Evolutionary conservation across 495 filamentous ascomycete species (phyloP).

Genomic region (Sporormia fimetaria): DNA sequence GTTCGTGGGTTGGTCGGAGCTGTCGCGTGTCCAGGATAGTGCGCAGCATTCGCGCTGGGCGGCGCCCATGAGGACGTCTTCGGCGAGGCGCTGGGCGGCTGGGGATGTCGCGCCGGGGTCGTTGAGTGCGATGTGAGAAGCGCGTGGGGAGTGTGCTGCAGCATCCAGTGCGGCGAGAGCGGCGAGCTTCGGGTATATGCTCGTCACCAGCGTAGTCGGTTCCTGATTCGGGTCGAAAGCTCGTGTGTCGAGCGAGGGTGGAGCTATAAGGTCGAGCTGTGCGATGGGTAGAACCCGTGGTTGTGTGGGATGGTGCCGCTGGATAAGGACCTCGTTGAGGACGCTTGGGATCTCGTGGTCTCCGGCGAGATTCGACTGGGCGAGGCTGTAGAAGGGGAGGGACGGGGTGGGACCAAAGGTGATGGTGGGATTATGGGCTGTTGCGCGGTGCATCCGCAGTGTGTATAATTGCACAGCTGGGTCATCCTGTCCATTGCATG

Average conservation of each 20-base stretch:
- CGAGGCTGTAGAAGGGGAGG: constrained; percentile 28
- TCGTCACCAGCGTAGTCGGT: constrained; percentile 45
- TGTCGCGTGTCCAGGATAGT: constrained; percentile 45
- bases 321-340: constrained; percentile 23
- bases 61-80: constrained; percentile 48
- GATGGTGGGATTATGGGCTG: constrained; percentile 14
- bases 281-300: constrained; percentile 24
- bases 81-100: constrained; percentile 35
- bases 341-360: constrained; percentile 19
- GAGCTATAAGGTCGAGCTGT: constrained; percentile 23
- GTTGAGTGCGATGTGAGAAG: constrained; percentile 32
- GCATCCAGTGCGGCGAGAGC: constrained; percentile 59
- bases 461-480: constrained; percentile 35
- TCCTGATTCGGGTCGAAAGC: constrained; percentile 25
- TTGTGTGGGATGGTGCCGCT: constrained; percentile 27
- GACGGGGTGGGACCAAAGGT: constrained; percentile 25
- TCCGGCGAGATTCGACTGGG: constrained; percentile 16
- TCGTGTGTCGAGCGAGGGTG: constrained; percentile 20
- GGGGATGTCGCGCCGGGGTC: constrained; percentile 36
- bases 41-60: constrained; percentile 62
- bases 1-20: constrained; percentile 15
- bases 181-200: constrained; percentile 60
- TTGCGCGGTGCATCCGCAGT: constrained; percentile 33
- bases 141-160: constrained; percentile 39
- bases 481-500: constrained; percentile 44